A percentile compares a stretch with the other conserved stretches of the same genome.
Evolutionary conservation across 176 grass and related monocot genomes (phyloP).

Genomic region (Oryza longistaminata): DNA sequence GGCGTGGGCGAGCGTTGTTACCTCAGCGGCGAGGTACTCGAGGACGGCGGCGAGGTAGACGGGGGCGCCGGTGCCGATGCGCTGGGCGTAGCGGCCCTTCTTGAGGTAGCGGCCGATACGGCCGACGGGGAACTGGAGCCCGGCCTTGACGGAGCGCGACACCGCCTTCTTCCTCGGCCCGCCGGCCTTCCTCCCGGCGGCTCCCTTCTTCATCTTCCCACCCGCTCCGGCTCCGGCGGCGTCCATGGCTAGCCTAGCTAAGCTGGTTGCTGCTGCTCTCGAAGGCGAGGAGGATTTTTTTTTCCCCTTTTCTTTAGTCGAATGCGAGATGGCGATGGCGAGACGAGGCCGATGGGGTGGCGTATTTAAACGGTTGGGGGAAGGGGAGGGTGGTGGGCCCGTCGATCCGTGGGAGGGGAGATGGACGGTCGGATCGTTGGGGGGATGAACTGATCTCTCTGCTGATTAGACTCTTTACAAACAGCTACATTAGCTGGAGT

Average conservation of each 20-base stretch:
- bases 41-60: conserved; percentile 78
- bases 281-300: not conserved
- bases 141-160: conserved; percentile 63
- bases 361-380: conserved; percentile 2
- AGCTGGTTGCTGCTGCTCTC: not conserved
- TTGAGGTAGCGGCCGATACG: conserved; percentile 74
- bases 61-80: conserved; percentile 64
- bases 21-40: conserved; percentile 79
- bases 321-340: not conserved
- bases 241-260: conserved; percentile 32
- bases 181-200: conserved; percentile 43
- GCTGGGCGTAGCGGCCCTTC: conserved; percentile 67
- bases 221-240: conserved; percentile 16
- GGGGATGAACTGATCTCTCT: not conserved
- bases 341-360: fast-evolving
- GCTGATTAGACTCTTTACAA: not conserved
- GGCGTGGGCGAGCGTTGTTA: not conserved
- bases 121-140: conserved; percentile 78
- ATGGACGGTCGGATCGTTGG: not conserved
- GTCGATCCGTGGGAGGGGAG: conserved; percentile 28
- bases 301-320: not conserved
- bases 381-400: conserved; percentile 18
- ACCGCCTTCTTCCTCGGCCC: conserved; percentile 63
- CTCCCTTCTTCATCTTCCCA: conserved; percentile 58
- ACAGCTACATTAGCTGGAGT: not conserved